phyloP scores from a whole-genome alignment of 2,329 filamentous ascomycete species.

The Ceratocystis huliohia region DNA sequence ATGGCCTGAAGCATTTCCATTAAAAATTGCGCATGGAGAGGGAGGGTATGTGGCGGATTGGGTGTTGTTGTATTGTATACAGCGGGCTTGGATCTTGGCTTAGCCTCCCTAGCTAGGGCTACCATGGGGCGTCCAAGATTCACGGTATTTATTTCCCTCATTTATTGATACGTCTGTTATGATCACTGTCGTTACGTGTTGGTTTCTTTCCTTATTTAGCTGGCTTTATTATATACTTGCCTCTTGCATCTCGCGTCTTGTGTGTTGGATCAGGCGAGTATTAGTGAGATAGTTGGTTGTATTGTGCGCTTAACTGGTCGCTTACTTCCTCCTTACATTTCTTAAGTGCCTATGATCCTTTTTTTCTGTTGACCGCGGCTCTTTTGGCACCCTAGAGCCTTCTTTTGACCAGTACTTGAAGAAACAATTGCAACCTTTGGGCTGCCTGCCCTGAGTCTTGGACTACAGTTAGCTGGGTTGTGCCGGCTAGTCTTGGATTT shows the following conservation, averaged over 20 bases:
- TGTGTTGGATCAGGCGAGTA: no score
- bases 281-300: no score
- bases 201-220: no score
- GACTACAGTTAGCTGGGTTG: not conserved
- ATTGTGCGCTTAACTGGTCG: no score
- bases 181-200: not conserved
- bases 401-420: not conserved
- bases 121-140: not conserved
- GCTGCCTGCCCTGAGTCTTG: not conserved
- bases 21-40: not conserved
- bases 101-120: not conserved
- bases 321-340: no score
- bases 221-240: no score
- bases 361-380: no score
- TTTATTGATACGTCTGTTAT: not conserved
- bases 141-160: not conserved
- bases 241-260: no score
- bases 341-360: no score
- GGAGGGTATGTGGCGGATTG: not conserved
- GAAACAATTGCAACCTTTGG: not conserved
- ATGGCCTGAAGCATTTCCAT: slow-evolving; percentile 15
- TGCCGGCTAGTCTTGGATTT: not conserved
- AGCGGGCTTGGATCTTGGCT: not conserved
- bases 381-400: not conserved
- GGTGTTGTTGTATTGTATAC: no score